These are phyloP conservation scores for Venturia nashicola DNA, from an alignment of 2,329 filamentous ascomycete species.

Conservation along the genomic window DNA sequence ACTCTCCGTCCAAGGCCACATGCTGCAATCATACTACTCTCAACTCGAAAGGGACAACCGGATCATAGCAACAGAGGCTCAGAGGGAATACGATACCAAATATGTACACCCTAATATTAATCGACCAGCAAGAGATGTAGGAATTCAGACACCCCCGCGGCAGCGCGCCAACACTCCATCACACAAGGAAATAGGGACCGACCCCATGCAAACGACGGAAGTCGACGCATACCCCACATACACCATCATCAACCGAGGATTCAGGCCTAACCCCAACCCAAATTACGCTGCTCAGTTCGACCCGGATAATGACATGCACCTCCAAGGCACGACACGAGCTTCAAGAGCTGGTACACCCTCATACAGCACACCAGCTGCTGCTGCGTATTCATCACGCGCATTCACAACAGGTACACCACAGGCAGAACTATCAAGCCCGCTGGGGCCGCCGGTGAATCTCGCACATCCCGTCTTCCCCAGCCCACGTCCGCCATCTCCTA, in stretches of 20 bases:
- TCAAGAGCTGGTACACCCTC: neutral
- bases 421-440: slow-evolving; percentile 33
- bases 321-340: slow-evolving; percentile 2
- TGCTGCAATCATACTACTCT: slow-evolving; percentile 61
- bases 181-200: slow-evolving; percentile 27
- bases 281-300: slow-evolving; percentile 65
- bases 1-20: slow-evolving; percentile 63
- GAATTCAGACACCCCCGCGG: slow-evolving; percentile 54
- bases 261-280: slow-evolving; percentile 71
- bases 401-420: slow-evolving; percentile 19
- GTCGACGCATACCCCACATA: slow-evolving; percentile 52
- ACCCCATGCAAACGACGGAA: slow-evolving; percentile 32
- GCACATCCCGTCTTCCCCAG: slow-evolving; percentile 26
- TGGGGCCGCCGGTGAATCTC: slow-evolving; percentile 31
- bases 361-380: slow-evolving; percentile 2
- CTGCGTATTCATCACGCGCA: slow-evolving; percentile 25
- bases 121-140: slow-evolving; percentile 64
- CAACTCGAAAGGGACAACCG: slow-evolving; percentile 77
- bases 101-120: slow-evolving; percentile 87
- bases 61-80: slow-evolving; percentile 79
- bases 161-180: slow-evolving; percentile 16
- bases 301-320: slow-evolving; percentile 40
- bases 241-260: slow-evolving; percentile 58
- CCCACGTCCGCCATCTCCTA: slow-evolving; percentile 38
- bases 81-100: slow-evolving; percentile 93